These are phyloP conservation scores for Trifolium fragiferum DNA, from an alignment of 306 rosid genomes.

Conservation along the genomic window DNA sequence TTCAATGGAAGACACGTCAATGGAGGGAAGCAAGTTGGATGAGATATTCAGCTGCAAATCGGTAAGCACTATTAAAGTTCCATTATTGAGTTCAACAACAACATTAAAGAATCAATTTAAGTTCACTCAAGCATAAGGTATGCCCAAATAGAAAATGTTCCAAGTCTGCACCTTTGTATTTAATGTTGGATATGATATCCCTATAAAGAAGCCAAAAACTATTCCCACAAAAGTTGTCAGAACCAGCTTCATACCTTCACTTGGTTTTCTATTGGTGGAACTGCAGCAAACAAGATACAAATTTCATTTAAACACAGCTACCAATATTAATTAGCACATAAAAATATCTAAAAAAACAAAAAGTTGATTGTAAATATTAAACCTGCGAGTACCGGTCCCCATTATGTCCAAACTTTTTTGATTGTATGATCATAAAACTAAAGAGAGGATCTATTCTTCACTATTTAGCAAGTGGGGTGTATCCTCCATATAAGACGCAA, in stretches of 20 bases:
- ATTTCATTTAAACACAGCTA: constrained; percentile 28
- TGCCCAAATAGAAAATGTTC: constrained; percentile 19
- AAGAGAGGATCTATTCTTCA: constrained; percentile 54
- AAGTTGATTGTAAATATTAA: constrained; percentile 34
- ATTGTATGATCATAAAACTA: constrained; percentile 50
- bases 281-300: constrained; percentile 65
- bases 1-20: constrained; percentile 59
- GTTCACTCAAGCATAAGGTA: constrained; percentile 26
- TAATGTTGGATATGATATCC: constrained; percentile 81
- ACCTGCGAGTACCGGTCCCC: constrained; percentile 91
- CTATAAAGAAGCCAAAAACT: constrained; percentile 85
- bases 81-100: constrained; percentile 36
- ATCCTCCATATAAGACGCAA: constrained; percentile 43
- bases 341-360: constrained; percentile 13
- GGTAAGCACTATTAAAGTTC: constrained; percentile 29
- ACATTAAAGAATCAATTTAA: constrained; percentile 25
- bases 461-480: constrained; percentile 41
- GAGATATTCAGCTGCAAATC: constrained; percentile 80
- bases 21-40: constrained; percentile 64
- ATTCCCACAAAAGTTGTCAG: constrained; percentile 84
- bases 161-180: constrained; percentile 70
- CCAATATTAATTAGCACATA: constrained; percentile 24
- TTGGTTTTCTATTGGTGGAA: constrained; percentile 72
- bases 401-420: constrained; percentile 64
- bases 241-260: constrained; percentile 80